Evolutionary conservation across 495 filamentous ascomycete genomes (phyloP), one percentile per base, ranked within the genome.

Genomic region (Opeltia flavorubescens): DNA sequence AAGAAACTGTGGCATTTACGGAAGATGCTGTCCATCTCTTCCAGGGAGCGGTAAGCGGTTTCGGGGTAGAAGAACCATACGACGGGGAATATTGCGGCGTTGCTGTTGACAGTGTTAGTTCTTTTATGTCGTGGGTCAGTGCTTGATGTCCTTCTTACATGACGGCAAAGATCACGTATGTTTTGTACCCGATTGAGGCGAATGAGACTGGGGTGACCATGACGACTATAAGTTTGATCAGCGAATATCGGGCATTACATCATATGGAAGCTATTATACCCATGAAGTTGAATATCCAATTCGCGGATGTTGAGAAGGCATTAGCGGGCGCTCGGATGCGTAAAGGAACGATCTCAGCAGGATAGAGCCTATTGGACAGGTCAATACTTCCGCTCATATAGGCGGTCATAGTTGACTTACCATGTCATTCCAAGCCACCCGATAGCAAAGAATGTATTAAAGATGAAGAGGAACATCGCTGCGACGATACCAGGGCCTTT

Each of bases 61-160:
- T 86, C 82, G 0, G 81, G 81, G 58, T 81, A 84, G 72, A 85
- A 81, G 69, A 83, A 81, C 63, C 80, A 84, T 43, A 82, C 70
- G 5, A 74, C 66, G 0, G 79, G 80, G 46, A 85, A 66, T 57
- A 86, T 84, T 57, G 74, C 69, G 39, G 77, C 78, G 60, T 86
- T 86, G 55, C 72, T 74, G 50, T 54, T 7, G 42, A 61, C 35
- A 61, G 55, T 50, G 7, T 45, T 13, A 17, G 38, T 44, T 26
- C 17, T 7, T 5, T 1, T 12, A 30, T 28, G 7, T 21, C 17
- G 28, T 23, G 3, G 25, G 49, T 9, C 4, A n/a, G 25, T 17
- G 35, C 9, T 23, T 23, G 23, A 36, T 15, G n/a, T n/a, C n/a
- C n/a, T n/a, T 56, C 69, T 59, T 62, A 71, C 68, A 83, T 82